A percentile compares a stretch with the other conserved stretches of the same genome.
phyloP scores from a whole-genome alignment of 768 basidiomycete genomes.

The Xerocomellus intermedius region DNA sequence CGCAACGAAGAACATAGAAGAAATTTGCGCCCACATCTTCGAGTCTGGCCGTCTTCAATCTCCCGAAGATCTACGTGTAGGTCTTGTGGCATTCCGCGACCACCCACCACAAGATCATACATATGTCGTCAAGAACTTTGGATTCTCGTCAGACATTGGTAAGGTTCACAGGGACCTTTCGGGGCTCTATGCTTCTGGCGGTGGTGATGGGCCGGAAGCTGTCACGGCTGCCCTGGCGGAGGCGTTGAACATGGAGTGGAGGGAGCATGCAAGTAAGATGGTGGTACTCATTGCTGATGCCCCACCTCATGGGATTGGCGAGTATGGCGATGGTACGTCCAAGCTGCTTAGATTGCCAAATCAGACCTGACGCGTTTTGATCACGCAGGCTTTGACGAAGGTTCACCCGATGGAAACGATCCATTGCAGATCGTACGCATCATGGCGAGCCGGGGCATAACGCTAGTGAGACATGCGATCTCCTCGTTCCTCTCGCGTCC shows the following conservation, averaged over 20 bases:
- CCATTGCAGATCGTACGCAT: constrained; percentile 81
- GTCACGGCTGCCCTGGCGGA: constrained; percentile 92
- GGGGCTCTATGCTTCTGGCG: constrained; percentile 82
- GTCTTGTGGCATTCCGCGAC: constrained; percentile 93
- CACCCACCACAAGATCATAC: constrained; percentile 98
- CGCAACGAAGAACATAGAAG: constrained; percentile 94
- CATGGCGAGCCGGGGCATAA: constrained; percentile 91
- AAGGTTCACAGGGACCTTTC: constrained; percentile 84
- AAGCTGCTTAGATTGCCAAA: neutral
- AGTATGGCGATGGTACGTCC: constrained; percentile 87
- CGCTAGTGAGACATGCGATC: constrained; percentile 56
- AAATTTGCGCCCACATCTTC: constrained; percentile 92
- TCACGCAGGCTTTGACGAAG: constrained; percentile 81
- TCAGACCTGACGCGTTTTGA: constrained; percentile 12
- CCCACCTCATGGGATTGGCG: constrained; percentile 95
- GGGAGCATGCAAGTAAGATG: constrained; percentile 88
- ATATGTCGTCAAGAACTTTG: constrained; percentile 90
- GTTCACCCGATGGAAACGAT: constrained; percentile 92
- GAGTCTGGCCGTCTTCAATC: constrained; percentile 89
- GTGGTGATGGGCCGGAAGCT: constrained; percentile 95
- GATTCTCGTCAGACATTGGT: constrained; percentile 89
- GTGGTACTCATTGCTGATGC: constrained; percentile 96
- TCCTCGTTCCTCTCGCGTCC: neutral
- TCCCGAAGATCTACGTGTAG: constrained; percentile 86
- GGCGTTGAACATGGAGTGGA: constrained; percentile 88